Evolutionary conservation across 805 yeast genomes (phyloP).

Genomic region (Ogataea corticis): DNA sequence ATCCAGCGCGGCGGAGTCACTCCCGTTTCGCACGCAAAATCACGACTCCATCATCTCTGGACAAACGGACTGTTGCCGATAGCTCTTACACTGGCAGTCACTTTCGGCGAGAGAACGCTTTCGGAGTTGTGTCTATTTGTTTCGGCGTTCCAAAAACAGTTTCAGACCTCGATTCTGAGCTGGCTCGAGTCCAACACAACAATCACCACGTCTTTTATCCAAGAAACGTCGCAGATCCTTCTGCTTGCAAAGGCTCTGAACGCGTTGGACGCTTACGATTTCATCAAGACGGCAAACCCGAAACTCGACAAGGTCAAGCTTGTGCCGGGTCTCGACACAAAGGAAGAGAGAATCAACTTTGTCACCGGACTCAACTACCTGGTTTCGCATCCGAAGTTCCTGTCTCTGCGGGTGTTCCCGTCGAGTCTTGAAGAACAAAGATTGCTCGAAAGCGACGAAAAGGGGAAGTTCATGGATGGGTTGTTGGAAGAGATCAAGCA

Average conservation of each 20-base stretch:
- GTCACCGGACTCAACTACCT: slow-evolving; percentile 65
- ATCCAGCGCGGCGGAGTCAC: slow-evolving; percentile 67
- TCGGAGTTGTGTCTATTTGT: slow-evolving; percentile 68
- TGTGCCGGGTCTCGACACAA: slow-evolving; percentile 63
- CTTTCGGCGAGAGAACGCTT: slow-evolving; percentile 60
- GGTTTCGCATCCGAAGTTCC: slow-evolving; percentile 82
- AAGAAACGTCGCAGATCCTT: slow-evolving; percentile 70
- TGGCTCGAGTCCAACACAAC: slow-evolving; percentile 60
- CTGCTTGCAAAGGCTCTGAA: slow-evolving; percentile 60
- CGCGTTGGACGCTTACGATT: slow-evolving; percentile 52
- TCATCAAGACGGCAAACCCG: slow-evolving; percentile 30
- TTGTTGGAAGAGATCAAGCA: slow-evolving; percentile 53
- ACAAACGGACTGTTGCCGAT: slow-evolving; percentile 77
- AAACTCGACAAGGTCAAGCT: slow-evolving; percentile 23
- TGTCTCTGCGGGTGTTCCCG: slow-evolving; percentile 67
- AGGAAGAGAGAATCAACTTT: slow-evolving; percentile 59
- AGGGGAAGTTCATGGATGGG: slow-evolving; percentile 43
- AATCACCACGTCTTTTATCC: slow-evolving; percentile 48
- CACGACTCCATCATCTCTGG: slow-evolving; percentile 72
- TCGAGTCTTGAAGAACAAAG: slow-evolving; percentile 66
- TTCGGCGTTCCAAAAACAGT: slow-evolving; percentile 63
- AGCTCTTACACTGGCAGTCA: slow-evolving; percentile 56
- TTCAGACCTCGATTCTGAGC: slow-evolving; percentile 57
- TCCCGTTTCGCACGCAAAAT: slow-evolving; percentile 49
- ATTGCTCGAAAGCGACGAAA: slow-evolving; percentile 48